Evolutionary conservation across 1,139 yeast genomes (phyloP).

Genomic region (Saccharomyces hybrid): DNA sequence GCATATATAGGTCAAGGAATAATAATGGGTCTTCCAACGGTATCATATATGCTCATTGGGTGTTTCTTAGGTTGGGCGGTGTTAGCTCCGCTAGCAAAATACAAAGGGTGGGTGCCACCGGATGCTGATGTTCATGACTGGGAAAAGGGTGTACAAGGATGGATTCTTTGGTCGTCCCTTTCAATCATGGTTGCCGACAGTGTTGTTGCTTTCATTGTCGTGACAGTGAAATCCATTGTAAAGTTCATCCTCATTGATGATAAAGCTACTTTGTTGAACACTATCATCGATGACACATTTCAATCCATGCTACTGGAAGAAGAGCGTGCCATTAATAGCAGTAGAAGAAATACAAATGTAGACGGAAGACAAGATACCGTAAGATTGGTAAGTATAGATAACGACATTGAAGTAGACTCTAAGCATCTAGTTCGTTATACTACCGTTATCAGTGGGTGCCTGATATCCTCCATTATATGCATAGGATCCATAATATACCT

Average conservation of each 20-base stretch:
- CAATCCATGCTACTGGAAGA: constrained; percentile 31
- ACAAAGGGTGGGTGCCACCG: constrained; percentile 69
- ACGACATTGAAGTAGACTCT: constrained; percentile 37
- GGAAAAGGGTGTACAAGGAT: constrained; percentile 91
- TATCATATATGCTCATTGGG: constrained; percentile 84
- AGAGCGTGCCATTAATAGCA: constrained; percentile 23
- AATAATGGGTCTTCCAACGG: constrained; percentile 93
- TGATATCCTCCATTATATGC: constrained; percentile 60
- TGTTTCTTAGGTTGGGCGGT: constrained; percentile 88
- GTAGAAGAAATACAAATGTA: constrained; percentile 11
- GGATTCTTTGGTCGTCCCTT: constrained; percentile 92
- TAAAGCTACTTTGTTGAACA: constrained; percentile 18
- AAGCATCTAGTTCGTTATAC: constrained; percentile 45
- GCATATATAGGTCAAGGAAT: constrained; percentile 97
- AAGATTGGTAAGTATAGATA: constrained; percentile 25
- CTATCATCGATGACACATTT: constrained; percentile 27
- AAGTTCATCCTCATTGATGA: constrained; percentile 25
- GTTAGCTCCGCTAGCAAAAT: constrained; percentile 69
- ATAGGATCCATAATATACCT: constrained; percentile 53
- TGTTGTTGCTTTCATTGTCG: constrained; percentile 66
- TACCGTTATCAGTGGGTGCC: constrained; percentile 53
- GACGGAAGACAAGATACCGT: constrained; percentile 19
- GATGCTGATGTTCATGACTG: constrained; percentile 79
- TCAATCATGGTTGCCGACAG: constrained; percentile 94
- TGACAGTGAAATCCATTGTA: constrained; percentile 43